Percentiles rank a stretch among this genome's conserved stretches.
phyloP scores from a whole-genome alignment of 2,329 filamentous ascomycete genomes.

The Drechslera avenae region DNA sequence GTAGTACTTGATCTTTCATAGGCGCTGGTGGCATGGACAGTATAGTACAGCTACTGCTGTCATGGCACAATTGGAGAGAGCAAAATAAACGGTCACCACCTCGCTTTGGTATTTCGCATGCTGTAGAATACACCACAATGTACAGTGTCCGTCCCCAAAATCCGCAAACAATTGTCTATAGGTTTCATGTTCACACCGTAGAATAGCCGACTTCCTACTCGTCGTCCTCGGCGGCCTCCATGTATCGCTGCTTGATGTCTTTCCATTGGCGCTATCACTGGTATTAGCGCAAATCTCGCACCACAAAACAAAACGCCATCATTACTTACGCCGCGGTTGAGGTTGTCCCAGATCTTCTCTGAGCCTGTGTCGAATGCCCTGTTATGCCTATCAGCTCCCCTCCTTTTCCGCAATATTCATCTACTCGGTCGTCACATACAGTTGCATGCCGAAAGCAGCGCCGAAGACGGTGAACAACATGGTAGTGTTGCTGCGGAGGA shows the following conservation, averaged over 20 bases:
- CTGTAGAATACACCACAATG: slow-evolving; percentile 46
- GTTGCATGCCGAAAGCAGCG: slow-evolving; percentile 86
- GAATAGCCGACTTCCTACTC: slow-evolving; percentile 36
- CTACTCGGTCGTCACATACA: slow-evolving; percentile 66
- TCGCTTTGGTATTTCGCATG: slow-evolving; percentile 32
- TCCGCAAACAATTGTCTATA: slow-evolving; percentile 24
- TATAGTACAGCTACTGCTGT: not conserved
- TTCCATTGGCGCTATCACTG: slow-evolving; percentile 91
- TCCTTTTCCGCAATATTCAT: slow-evolving; percentile 2
- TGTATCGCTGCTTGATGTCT: slow-evolving; percentile 92
- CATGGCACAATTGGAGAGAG: not conserved
- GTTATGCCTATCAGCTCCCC: slow-evolving; percentile 33
- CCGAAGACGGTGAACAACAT: slow-evolving; percentile 88
- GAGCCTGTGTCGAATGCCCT: slow-evolving; percentile 84
- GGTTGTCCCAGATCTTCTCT: slow-evolving; percentile 85
- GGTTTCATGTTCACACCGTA: slow-evolving; percentile 16
- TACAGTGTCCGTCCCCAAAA: slow-evolving; percentile 34
- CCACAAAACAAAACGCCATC: not conserved
- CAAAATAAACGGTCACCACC: slow-evolving; percentile 11
- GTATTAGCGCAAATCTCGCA: slow-evolving; percentile 28
- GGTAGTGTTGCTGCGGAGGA: slow-evolving; percentile 85
- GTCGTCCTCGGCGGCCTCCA: slow-evolving; percentile 71
- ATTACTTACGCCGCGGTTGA: slow-evolving; percentile 79
- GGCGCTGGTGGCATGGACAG: no score
- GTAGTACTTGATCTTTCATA: no score